Percentiles rank a stretch among this genome's conserved stretches.
Conservation (phyloP, 306 rosid species). For the Rubus idaeus region DNA sequence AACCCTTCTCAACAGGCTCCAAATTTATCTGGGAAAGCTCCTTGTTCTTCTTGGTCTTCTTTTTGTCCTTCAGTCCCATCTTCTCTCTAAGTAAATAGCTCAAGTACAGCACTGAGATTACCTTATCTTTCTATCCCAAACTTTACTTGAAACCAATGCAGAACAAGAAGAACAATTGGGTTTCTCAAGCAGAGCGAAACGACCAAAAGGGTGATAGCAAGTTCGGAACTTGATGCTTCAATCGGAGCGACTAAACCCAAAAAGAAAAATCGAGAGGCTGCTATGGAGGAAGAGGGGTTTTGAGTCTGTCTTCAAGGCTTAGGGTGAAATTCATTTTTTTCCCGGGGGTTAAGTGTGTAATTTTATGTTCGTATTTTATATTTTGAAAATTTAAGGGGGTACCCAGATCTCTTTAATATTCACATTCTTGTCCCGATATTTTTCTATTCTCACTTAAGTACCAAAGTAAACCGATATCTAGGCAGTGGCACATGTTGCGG, state of each 20-base stretch:
- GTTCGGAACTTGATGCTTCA: not conserved
- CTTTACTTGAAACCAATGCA: not conserved
- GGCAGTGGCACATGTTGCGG: too few relatives aligned
- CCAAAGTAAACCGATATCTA: too few relatives aligned
- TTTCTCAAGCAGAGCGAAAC: too few relatives aligned
- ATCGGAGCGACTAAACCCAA: not conserved
- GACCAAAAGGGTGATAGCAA: not conserved
- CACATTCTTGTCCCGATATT: not conserved
- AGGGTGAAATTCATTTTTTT: not conserved
- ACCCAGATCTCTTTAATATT: not conserved
- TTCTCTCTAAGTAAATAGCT: not conserved
- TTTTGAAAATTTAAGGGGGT: not conserved
- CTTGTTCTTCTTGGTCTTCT: slow-evolving; percentile 2
- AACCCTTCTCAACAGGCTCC: slow-evolving; percentile 16
- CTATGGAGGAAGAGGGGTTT: not conserved
- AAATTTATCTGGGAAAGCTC: not conserved
- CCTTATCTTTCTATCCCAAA: not conserved
- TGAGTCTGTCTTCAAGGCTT: not conserved
- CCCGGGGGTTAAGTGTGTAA: not conserved
- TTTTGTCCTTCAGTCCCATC: slow-evolving; percentile 17
- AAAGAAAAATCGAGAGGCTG: not conserved
- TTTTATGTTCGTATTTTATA: not conserved
- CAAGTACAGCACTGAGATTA: not conserved
- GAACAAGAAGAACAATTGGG: not conserved
- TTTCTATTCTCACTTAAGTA: not conserved